Percentiles rank a stretch among this genome's conserved stretches.
These are phyloP conservation scores for Podospora pseudocomata DNA, from an alignment of 495 filamentous ascomycete genomes.

Conservation along the genomic window DNA sequence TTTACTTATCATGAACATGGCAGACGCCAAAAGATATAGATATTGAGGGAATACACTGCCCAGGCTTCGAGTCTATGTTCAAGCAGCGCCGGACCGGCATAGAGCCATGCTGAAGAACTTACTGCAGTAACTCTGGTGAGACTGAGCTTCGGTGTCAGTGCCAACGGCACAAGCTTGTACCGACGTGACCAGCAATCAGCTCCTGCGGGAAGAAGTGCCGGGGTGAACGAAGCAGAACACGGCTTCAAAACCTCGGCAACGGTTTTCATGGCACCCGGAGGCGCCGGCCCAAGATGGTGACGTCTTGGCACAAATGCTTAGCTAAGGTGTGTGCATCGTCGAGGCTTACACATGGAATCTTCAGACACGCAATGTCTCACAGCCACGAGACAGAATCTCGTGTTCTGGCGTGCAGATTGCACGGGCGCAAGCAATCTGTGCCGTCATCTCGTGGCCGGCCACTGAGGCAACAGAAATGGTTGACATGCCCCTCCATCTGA, in stretches of 20 bases:
- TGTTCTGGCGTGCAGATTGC: background rate
- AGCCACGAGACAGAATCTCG: background rate
- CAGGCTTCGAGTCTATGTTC: background rate
- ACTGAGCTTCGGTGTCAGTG: background rate
- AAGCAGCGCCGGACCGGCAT: too few relatives aligned
- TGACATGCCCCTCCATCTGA: background rate
- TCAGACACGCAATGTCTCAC: background rate
- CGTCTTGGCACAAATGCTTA: background rate
- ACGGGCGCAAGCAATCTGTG: background rate
- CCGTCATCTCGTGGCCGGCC: background rate
- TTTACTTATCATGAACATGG: background rate
- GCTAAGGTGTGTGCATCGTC: background rate
- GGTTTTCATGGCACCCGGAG: background rate
- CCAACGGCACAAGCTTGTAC: background rate
- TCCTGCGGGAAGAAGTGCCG: background rate
- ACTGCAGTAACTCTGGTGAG: background rate
- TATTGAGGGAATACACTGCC: background rate
- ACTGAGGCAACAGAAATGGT: background rate
- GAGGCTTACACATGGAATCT: background rate
- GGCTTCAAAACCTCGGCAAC: background rate
- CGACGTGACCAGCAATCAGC: background rate
- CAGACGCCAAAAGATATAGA: background rate
- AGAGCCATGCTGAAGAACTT: background rate
- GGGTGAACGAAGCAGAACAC: background rate
- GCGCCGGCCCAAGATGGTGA: background rate